Evolutionary conservation across 108 stramenopile species (phyloP).

Genomic region (Fragilaria crotonensis): DNA sequence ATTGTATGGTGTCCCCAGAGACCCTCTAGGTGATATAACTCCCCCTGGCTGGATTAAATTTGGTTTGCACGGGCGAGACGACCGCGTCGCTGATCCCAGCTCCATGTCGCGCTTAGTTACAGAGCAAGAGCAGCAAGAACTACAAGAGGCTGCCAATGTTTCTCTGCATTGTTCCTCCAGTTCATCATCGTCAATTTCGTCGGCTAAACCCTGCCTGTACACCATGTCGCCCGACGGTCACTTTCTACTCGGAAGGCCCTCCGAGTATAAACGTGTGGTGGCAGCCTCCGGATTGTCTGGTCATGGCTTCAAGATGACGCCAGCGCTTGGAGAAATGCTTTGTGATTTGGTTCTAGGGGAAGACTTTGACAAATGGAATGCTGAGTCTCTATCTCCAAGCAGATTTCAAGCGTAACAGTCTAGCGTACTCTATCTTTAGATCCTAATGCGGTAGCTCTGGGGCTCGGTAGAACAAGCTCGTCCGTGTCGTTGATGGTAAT

Average conservation of each 20-base stretch:
- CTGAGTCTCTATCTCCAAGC: slow-evolving; percentile 18
- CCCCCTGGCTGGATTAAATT: slow-evolving; percentile 20
- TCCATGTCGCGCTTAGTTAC: slow-evolving; percentile 4
- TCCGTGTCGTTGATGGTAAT: slow-evolving; percentile 25
- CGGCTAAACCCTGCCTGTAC: slow-evolving; percentile 30
- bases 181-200: too few species aligned
- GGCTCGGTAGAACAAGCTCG: slow-evolving; percentile 16
- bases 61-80: slow-evolving; percentile 24
- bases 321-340: slow-evolving; percentile 33
- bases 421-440: not conserved
- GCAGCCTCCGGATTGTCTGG: slow-evolving; percentile 32
- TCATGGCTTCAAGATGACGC: slow-evolving; percentile 46
- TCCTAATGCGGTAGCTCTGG: slow-evolving; percentile 3
- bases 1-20: slow-evolving; percentile 23
- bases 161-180: not conserved
- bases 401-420: slow-evolving; percentile 10
- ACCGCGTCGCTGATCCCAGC: slow-evolving; percentile 10
- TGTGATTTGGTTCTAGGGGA: slow-evolving; percentile 27
- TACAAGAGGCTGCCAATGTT: slow-evolving; percentile 1
- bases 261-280: slow-evolving; percentile 2
- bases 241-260: slow-evolving; percentile 26
- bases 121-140: slow-evolving; percentile 13
- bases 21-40: not conserved
- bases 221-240: slow-evolving; percentile 35
- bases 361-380: slow-evolving; percentile 7